phyloP scores from a whole-genome alignment of 2,329 filamentous ascomycete species.

The Mariannaea sp. region DNA sequence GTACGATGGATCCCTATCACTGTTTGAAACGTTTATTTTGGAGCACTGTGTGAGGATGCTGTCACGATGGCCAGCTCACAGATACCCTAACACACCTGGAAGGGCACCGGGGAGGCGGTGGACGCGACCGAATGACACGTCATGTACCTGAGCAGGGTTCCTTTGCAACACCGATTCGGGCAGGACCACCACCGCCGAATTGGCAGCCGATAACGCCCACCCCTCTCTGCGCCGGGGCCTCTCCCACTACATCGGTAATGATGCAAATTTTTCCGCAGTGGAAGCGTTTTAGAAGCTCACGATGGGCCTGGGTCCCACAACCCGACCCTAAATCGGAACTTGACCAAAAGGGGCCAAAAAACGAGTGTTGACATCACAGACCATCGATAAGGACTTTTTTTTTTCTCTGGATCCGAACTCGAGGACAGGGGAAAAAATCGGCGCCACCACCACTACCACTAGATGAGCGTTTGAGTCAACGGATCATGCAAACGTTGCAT shows the following conservation, averaged over 20 bases:
- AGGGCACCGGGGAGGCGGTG: background rate
- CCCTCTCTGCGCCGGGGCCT: constrained; percentile 5
- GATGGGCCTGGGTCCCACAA: constrained; percentile 29
- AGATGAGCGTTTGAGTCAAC: constrained; percentile 18
- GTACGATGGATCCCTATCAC: constrained; percentile 58
- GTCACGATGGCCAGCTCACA: constrained; percentile 13
- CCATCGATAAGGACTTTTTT: constrained; percentile 8
- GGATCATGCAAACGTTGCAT: constrained; percentile 9
- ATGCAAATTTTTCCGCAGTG: constrained; percentile 37
- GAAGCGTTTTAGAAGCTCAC: constrained; percentile 36
- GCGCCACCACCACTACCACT: constrained; percentile 21
- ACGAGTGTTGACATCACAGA: constrained; percentile 20
- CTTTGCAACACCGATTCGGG: constrained; percentile 34
- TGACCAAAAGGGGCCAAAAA: constrained; percentile 13
- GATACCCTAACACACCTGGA: background rate
- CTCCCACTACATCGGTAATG: constrained; percentile 35
- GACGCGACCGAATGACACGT: no score
- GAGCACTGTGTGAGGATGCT: background rate
- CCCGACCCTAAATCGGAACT: constrained; percentile 20
- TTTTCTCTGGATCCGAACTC: constrained; percentile 27
- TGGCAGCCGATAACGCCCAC: constrained; percentile 22
- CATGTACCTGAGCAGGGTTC: constrained; percentile 36
- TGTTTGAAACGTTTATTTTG: constrained; percentile 28
- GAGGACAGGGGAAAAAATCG: constrained; percentile 16
- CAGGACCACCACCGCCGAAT: constrained; percentile 25